These are phyloP conservation scores for Aspergillus avenaceus DNA, from an alignment of 495 filamentous ascomycete genomes.

Conservation along the genomic window DNA sequence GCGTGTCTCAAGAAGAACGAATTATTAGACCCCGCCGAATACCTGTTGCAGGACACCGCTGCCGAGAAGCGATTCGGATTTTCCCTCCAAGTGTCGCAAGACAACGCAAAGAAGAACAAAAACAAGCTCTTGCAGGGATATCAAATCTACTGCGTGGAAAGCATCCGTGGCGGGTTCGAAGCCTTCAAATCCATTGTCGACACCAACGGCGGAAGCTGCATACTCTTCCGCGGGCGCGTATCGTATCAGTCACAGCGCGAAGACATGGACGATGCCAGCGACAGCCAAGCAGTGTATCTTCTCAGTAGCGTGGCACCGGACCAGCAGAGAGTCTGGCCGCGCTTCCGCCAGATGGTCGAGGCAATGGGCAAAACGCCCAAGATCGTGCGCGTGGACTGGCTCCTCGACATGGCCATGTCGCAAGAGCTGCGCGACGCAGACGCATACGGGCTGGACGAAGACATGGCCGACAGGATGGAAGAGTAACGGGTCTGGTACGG, in stretches of 20 bases:
- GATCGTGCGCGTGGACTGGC: conserved; percentile 82
- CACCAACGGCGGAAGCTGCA: conserved; percentile 81
- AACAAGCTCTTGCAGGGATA: conserved; percentile 67
- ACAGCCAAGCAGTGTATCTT: conserved; percentile 69
- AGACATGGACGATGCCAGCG: conserved; percentile 44
- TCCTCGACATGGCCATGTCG: conserved; percentile 82
- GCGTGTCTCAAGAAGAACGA: conserved; percentile 61
- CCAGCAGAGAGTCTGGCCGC: conserved; percentile 73
- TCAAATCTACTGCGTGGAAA: conserved; percentile 74
- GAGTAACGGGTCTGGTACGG: conserved; percentile 14
- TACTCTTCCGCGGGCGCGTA: conserved; percentile 69
- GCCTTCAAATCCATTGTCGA: conserved; percentile 79
- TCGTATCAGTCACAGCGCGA: conserved; percentile 46
- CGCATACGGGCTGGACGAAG: conserved; percentile 51
- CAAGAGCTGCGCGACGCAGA: conserved; percentile 67
- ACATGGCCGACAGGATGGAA: conserved; percentile 24
- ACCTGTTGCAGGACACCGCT: conserved; percentile 62
- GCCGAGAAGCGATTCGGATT: conserved; percentile 68
- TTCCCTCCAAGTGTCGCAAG: conserved; percentile 58
- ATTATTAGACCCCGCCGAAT: conserved; percentile 55
- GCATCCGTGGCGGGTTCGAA: conserved; percentile 74
- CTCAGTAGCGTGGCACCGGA: conserved; percentile 58
- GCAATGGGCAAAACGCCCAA: conserved; percentile 66
- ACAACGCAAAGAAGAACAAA: conserved; percentile 68
- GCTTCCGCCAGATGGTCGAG: conserved; percentile 71